A percentile compares a stretch with the other conserved stretches of the same genome.
phyloP scores from a whole-genome alignment of 108 stramenopile species.

The Pelagomonas calceolata region DNA sequence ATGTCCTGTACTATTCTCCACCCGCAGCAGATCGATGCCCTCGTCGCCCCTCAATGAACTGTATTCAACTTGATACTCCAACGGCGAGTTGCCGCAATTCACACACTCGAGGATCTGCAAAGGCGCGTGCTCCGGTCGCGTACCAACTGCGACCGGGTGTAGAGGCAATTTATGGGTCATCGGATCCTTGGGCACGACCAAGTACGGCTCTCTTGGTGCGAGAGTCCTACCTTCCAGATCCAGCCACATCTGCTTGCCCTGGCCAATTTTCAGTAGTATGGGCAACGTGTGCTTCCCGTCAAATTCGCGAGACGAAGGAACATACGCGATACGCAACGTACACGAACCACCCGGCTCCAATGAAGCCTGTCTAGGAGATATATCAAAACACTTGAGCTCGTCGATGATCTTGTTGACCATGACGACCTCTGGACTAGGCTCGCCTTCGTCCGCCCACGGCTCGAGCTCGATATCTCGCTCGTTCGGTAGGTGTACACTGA shows the following conservation, averaged over 20 bases:
- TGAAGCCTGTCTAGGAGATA: slow-evolving; percentile 20
- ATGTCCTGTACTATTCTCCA: slow-evolving; percentile 13
- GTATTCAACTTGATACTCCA: not conserved
- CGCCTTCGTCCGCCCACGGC: slow-evolving; percentile 28
- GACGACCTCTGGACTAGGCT: slow-evolving; percentile 16
- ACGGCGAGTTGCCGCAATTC: slow-evolving; percentile 9
- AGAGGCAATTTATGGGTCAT: not conserved
- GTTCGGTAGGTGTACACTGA: slow-evolving; percentile 25
- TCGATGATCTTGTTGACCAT: slow-evolving; percentile 18
- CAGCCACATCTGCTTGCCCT: slow-evolving; percentile 43
- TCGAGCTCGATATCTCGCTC: slow-evolving; percentile 28
- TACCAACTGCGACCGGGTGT: slow-evolving; percentile 19
- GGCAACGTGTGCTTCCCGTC: slow-evolving; percentile 38
- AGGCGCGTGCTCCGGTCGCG: slow-evolving; percentile 5
- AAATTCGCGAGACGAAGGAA: slow-evolving; percentile 22
- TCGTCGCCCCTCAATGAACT: not conserved
- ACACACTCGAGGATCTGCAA: slow-evolving; percentile 15
- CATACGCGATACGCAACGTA: slow-evolving; percentile 25
- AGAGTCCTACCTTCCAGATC: slow-evolving; percentile 28
- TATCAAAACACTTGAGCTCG: slow-evolving; percentile 20
- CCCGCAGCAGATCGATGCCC: slow-evolving; percentile 5
- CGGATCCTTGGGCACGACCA: not conserved
- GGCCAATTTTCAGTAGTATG: slow-evolving; percentile 25
- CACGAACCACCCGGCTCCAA: slow-evolving; percentile 20
- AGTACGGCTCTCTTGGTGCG: not conserved